Evolutionary conservation across 139 green algal genomes (phyloP).

Genomic region (Chlamydomonas asymmetrica): DNA sequence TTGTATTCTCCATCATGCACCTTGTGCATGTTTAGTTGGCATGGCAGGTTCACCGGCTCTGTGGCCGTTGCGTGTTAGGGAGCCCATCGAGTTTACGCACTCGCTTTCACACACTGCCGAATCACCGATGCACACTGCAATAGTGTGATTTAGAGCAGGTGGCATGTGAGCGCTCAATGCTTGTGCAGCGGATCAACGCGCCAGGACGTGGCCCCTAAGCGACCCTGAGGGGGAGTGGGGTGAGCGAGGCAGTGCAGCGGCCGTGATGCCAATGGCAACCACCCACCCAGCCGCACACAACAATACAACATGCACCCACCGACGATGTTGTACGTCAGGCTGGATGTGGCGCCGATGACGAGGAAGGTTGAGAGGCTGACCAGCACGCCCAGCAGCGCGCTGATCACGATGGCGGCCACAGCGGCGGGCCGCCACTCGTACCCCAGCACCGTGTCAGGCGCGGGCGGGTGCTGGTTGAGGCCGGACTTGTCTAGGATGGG

Average conservation of each 20-base stretch:
- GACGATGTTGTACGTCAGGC: conserved; percentile 87
- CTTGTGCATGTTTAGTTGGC: no score
- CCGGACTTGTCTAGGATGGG: conserved; percentile 40
- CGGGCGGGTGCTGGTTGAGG: not conserved
- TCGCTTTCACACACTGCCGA: no score
- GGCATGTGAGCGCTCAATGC: not conserved
- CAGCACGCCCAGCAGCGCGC: conserved; percentile 69
- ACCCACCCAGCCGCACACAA: not conserved
- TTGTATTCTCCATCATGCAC: no score
- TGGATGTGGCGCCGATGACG: conserved; percentile 68
- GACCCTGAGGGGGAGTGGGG: no score
- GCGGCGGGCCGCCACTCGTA: conserved; percentile 35
- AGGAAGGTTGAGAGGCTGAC: conserved; percentile 84
- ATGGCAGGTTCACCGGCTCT: no score
- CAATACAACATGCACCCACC: conserved; percentile 46
- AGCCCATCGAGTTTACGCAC: no score
- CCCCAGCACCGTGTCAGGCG: conserved; percentile 32
- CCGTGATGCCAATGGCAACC: not conserved
- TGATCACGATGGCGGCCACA: conserved; percentile 60
- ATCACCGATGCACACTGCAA: no score
- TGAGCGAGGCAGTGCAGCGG: no score
- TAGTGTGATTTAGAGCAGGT: not conserved
- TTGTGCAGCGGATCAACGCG: not conserved
- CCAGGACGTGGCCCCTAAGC: not conserved
- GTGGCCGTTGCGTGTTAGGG: no score